phyloP scores from a whole-genome alignment of 1,139 yeast species.

The Suhomyces anneliseae region DNA sequence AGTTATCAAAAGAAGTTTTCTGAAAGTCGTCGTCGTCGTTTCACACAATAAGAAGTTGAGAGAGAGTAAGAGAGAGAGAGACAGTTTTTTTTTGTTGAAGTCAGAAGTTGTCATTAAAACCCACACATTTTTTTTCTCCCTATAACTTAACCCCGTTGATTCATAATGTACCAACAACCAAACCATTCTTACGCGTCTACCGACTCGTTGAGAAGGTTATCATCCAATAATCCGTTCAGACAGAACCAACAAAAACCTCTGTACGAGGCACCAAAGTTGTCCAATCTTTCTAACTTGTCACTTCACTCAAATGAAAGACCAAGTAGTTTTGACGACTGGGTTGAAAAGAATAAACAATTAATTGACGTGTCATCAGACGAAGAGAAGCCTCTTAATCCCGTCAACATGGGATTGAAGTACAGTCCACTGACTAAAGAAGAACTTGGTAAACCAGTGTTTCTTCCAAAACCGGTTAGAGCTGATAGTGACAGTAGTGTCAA shows the following conservation, averaged over 20 bases:
- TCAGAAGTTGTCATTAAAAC: too few relatives aligned
- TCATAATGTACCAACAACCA: constrained; percentile 42
- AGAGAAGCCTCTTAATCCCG: constrained; percentile 22
- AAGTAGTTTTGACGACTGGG: constrained; percentile 51
- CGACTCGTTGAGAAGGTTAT: constrained; percentile 48
- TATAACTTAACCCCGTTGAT: too few relatives aligned
- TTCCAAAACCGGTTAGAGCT: constrained; percentile 30
- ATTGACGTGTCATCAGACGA: constrained; percentile 46
- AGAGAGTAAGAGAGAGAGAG: too few relatives aligned
- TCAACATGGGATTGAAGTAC: constrained; percentile 9
- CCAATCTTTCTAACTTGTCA: constrained; percentile 12
- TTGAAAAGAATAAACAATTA: constrained; percentile 45
- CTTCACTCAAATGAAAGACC: constrained; percentile 13
- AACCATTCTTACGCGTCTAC: constrained; percentile 35
- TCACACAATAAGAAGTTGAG: too few relatives aligned
- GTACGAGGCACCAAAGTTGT: constrained; percentile 9
- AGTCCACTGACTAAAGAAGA: constrained; percentile 8
- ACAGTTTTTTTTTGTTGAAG: too few relatives aligned
- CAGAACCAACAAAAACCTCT: constrained; percentile 11
- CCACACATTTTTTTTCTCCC: too few relatives aligned
- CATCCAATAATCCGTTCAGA: constrained; percentile 63
- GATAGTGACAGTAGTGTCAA: constrained; percentile 45
- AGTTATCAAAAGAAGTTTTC: too few relatives aligned
- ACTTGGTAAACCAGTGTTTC: constrained; percentile 25
- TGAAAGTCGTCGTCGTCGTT: too few relatives aligned